Evolutionary conservation across 1,284 basidiomycete genomes (phyloP).

Genomic region (Marasmius sp.): DNA sequence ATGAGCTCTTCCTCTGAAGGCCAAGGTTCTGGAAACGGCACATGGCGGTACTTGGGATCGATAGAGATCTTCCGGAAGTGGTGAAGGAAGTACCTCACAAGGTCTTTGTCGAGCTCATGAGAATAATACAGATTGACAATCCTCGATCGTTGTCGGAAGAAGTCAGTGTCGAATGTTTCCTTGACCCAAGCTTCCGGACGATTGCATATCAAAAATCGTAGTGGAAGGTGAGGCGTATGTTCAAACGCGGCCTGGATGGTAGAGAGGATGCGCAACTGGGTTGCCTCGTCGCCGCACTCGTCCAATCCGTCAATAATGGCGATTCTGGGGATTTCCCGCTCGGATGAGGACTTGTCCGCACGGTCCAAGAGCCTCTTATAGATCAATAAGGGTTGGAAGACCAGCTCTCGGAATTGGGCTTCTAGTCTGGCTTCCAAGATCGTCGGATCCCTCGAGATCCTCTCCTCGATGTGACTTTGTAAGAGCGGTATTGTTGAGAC

Average conservation of each 20-base stretch:
- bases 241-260: background rate
- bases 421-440: background rate
- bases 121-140: background rate
- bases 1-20: background rate
- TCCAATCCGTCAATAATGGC: conserved; percentile 20
- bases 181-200: conserved; percentile 18
- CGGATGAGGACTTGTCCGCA: background rate
- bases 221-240: conserved; percentile 7
- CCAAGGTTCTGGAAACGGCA: conserved; percentile 4
- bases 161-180: conserved; percentile 7
- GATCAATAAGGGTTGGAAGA: background rate
- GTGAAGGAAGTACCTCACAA: background rate
- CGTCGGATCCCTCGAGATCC: background rate
- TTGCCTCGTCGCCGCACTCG: conserved; percentile 10
- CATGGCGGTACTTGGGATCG: background rate
- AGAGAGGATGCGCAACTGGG: conserved; percentile 1
- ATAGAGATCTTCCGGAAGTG: background rate
- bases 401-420: background rate
- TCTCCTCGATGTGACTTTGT: background rate
- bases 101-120: background rate
- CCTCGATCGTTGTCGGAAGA: background rate
- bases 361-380: too few relatives aligned
- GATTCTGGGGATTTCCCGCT: background rate
- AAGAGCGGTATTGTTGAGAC: background rate
- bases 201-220: conserved; percentile 19